Base-by-base conservation (phyloP, 2,329 filamentous ascomycete genomes). In the Exophiala viscosa region DNA sequence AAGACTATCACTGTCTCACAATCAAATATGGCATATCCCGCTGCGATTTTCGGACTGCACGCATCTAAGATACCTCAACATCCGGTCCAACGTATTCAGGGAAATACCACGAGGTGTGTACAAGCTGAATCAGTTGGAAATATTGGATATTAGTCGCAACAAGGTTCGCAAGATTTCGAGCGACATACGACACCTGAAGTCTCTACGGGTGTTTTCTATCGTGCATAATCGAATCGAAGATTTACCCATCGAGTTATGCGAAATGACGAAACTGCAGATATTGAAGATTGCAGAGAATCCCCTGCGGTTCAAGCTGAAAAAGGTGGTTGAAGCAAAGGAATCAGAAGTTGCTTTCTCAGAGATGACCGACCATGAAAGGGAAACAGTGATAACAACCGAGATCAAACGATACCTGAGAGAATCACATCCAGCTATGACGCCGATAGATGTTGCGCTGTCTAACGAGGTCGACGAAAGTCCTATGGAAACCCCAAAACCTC, bases 261-360 rank as follows among this genome's bases (percentile, higher is more conserved):
- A 96, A 59, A 95, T 96, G 87, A 85, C 81, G 51, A 93, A 90
- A 50, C 74, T 97, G 54, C 88, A 92, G 66, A 87, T 95, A 60
- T 77, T 97, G 51, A 96, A 95, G 69, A 82, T 96, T 33, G 87
- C 92, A 52, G 90, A 90, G 41, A 96, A 96, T 62, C 88, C 88
- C 7, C 81, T 96, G 53, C 81, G 79, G 53, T 92, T 92, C 62
- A 90, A 90, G 3, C 86, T 88, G 13, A 82, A 79, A 62, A 84
- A 87, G 60, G 77, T 86, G 11, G 69, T 90, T 20, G 82, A 85
- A 61, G 73, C 81, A 9, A 82, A 83, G 56, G 85, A 88, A 61
- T 81, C 76, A 51, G 85, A 88, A 62, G 78, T 84, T 28, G 80
- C 79, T 70, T 59, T 70, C 10, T 73, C 75, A 33, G 71, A 74